A percentile compares a stretch with the other conserved stretches of the same genome.
Evolutionary conservation across 164 flowering plant species (phyloP).

Genomic region (Stephania japonica): DNA sequence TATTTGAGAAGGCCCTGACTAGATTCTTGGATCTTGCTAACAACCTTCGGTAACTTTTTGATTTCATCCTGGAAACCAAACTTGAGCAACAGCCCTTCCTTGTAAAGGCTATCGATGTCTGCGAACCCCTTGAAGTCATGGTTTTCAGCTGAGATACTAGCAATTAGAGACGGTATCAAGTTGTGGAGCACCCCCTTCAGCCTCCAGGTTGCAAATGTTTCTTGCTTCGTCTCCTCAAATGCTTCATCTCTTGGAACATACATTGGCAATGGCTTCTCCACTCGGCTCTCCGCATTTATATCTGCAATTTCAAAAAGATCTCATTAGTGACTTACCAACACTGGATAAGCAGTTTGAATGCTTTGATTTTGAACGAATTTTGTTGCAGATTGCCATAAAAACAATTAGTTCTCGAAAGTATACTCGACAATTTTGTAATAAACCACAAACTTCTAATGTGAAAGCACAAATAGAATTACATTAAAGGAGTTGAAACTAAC

Average conservation of each 20-base stretch:
- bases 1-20: constrained; percentile 71
- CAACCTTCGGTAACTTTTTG: constrained; percentile 57
- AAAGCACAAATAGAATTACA: not conserved
- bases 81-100: constrained; percentile 67
- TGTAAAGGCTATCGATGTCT: constrained; percentile 74
- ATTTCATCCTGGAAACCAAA: constrained; percentile 60
- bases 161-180: constrained; percentile 59
- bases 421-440: not conserved
- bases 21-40: constrained; percentile 49
- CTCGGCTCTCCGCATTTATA: constrained; percentile 56
- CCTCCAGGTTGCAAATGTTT: constrained; percentile 59
- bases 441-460: not conserved
- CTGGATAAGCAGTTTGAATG: too few species aligned
- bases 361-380: too few species aligned
- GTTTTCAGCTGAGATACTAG: constrained; percentile 57
- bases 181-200: constrained; percentile 78
- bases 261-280: constrained; percentile 88
- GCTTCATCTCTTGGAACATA: constrained; percentile 94
- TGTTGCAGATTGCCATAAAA: too few species aligned
- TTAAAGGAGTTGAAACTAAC: constrained; percentile 25
- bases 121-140: constrained; percentile 69
- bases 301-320: constrained; percentile 32
- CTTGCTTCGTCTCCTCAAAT: constrained; percentile 74
- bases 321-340: not conserved
- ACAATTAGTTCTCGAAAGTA: not conserved